Evolutionary conservation across 2,329 filamentous ascomycete genomes (phyloP).

Genomic region (Cladosporium sphaerospermum): DNA sequence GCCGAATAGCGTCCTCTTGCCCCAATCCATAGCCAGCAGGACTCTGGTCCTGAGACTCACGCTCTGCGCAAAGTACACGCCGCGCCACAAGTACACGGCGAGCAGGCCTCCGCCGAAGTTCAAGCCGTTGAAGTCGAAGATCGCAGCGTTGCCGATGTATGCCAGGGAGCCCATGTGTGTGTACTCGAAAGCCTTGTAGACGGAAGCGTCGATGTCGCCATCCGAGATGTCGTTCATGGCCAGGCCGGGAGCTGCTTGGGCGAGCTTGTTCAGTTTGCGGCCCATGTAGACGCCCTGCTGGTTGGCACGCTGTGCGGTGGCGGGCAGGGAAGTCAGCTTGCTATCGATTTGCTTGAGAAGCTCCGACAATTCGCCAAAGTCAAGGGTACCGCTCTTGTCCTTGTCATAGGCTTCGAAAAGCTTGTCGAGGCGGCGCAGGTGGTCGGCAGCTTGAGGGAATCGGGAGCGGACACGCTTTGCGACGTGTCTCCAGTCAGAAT

Average conservation of each 20-base stretch:
- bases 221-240: constrained; percentile 74
- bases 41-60: constrained; percentile 86
- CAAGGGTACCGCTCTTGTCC: constrained; percentile 85
- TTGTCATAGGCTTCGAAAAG: constrained; percentile 90
- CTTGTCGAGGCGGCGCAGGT: constrained; percentile 82
- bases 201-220: constrained; percentile 83
- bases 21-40: constrained; percentile 95
- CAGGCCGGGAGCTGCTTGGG: constrained; percentile 69
- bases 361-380: constrained; percentile 86
- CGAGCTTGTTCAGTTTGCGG: constrained; percentile 88
- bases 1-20: constrained; percentile 91
- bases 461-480: constrained; percentile 77
- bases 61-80: constrained; percentile 95
- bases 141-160: constrained; percentile 91
- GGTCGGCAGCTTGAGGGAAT: constrained; percentile 83
- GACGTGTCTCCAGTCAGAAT: constrained; percentile 80
- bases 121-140: constrained; percentile 83
- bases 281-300: constrained; percentile 93
- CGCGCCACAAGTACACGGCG: constrained; percentile 94
- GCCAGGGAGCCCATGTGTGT: constrained; percentile 84
- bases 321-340: constrained; percentile 89
- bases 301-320: constrained; percentile 91
- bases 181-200: constrained; percentile 94
- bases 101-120: constrained; percentile 76
- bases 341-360: constrained; percentile 87